Conservation (phyloP, 257 asterid species). For the Ocimum tenuiflorum region DNA sequence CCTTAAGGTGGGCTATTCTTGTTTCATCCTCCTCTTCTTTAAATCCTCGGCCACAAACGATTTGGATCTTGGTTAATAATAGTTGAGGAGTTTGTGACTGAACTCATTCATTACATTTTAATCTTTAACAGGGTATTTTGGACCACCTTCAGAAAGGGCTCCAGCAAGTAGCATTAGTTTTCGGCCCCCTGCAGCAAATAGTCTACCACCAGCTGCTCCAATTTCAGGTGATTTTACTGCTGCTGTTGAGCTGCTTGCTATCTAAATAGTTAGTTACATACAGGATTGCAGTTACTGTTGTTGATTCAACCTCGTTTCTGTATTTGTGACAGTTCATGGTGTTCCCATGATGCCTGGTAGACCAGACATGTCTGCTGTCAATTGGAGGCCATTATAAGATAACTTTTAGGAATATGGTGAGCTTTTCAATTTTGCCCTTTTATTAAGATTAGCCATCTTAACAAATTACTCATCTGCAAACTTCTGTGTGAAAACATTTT, state of each 20-base stretch:
- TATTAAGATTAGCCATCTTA: not conserved
- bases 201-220: slow-evolving; percentile 24
- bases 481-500: slow-evolving; percentile 4
- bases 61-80: slow-evolving; percentile 5
- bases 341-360: slow-evolving; percentile 32
- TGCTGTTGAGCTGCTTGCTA: slow-evolving; percentile 13
- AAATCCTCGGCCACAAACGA: not conserved
- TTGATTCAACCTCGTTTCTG: slow-evolving; percentile 20
- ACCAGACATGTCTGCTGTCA: slow-evolving; percentile 35
- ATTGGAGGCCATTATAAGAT: slow-evolving; percentile 42
- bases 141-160: slow-evolving; percentile 38
- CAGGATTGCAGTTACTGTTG: too few relatives aligned
- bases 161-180: slow-evolving; percentile 21
- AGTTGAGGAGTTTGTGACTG: not conserved
- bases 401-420: slow-evolving; percentile 23
- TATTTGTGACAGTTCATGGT: slow-evolving; percentile 38
- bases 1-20: not conserved
- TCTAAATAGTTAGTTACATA: too few relatives aligned
- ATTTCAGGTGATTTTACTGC: slow-evolving; percentile 33
- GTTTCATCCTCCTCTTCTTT: not conserved
- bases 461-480: slow-evolving; percentile 1
- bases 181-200: slow-evolving; percentile 32
- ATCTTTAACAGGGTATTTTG: slow-evolving; percentile 32
- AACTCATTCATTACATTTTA: slow-evolving; percentile 5
- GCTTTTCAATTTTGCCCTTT: slow-evolving; percentile 19